Percentiles rank a stretch among this genome's conserved stretches.
Conservation (phyloP, 768 basidiomycete species). For the Russula sp. region DNA sequence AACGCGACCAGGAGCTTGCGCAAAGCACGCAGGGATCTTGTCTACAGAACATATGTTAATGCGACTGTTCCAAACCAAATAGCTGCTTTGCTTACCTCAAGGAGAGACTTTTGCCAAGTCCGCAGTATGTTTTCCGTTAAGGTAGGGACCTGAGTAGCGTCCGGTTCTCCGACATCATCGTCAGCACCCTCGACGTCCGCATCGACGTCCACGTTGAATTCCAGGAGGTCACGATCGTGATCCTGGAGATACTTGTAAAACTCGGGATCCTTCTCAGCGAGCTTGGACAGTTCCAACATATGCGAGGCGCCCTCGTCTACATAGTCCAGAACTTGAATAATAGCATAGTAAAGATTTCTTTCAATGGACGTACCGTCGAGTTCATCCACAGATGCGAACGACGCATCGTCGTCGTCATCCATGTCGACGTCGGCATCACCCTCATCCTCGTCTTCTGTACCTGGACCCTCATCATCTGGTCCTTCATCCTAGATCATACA, state of each 20-base stretch:
- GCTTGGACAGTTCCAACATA: conserved; percentile 75
- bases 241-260: conserved; percentile 98
- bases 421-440: conserved; percentile 40
- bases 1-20: conserved; percentile 86
- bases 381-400: conserved; percentile 77
- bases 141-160: conserved; percentile 46
- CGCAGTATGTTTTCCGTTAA: conserved; percentile 69
- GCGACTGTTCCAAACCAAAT: background rate
- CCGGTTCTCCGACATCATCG: conserved; percentile 46
- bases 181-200: conserved; percentile 46
- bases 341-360: background rate
- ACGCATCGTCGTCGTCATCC: conserved; percentile 61
- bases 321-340: conserved; percentile 10
- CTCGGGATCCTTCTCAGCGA: conserved; percentile 97
- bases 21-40: conserved; percentile 79
- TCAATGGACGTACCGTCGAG: conserved; percentile 53
- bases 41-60: conserved; percentile 43
- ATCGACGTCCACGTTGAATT: conserved; percentile 53
- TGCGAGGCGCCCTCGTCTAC: conserved; percentile 73
- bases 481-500: conserved; percentile 33
- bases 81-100: conserved; percentile 55
- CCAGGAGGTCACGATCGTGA: conserved; percentile 87
- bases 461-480: conserved; percentile 41
- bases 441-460: conserved; percentile 39
- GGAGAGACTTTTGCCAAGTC: conserved; percentile 84